Base-by-base conservation (phyloP, 1,284 basidiomycete genomes). In the Cryptococcus maquisensis region DNA sequence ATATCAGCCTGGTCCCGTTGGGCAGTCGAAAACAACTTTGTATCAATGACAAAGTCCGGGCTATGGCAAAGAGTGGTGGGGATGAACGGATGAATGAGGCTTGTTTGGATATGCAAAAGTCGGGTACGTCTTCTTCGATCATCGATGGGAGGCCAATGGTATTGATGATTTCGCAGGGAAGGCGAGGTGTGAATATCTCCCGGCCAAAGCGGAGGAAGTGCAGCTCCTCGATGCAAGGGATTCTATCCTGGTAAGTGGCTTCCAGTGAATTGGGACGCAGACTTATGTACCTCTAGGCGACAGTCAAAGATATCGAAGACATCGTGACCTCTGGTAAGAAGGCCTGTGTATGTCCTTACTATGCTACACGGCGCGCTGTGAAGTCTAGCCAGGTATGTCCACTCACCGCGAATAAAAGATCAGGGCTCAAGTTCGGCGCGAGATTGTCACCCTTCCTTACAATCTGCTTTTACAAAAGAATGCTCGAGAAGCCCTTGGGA, bases 11-110 rank as follows among this genome's bases (percentile, higher is more conserved):
- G 0, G 87, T 94, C 6, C 83, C 91, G 6, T 81, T 98, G 3
- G 95, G 88, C 1, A 92, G 90, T n/a, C 82, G 95, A 36, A 89
- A 86, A 69, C 93, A 96, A 67, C 81, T 98, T 18, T 98, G 95
- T 72, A 91, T 98, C 64, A 91, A 98, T 68, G 86, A 90, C 28
- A 81, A 84, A 23, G 80, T 76, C 26, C 60, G 71, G 32, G 59
- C 60, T 1, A 40, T 72, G n/a, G 67, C 61, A 0, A 62, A 62
- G 45, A 76, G 78, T 1, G 82, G 80, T 47, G 78, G 79, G 0
- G 80, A 81, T 13, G 84, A 84, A n/a, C 86, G 93, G 62, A 77
- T 98, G 55, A 95, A 98, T 65, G 95, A 98, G 72, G 85, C 84
- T 32, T 98, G 95, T 73, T 81, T 92, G 32, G 91, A 94, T 62